Conservation (phyloP, 495 filamentous ascomycete species). For the Lasiosphaeris hirsuta region DNA sequence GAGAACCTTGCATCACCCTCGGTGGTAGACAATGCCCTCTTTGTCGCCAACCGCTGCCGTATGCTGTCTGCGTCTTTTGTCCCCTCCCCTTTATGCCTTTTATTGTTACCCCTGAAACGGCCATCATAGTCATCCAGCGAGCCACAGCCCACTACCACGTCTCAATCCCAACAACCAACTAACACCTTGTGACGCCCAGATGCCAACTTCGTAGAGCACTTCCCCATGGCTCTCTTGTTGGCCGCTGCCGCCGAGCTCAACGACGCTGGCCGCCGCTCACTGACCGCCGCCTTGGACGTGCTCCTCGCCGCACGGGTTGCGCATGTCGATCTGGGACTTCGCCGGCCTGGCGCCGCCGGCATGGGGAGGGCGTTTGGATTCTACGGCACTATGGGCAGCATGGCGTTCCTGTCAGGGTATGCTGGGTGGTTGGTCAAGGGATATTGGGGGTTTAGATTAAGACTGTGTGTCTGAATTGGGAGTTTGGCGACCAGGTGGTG, state of each 20-base stretch:
- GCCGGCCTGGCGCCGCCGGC: constrained; percentile 24
- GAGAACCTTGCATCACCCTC: neutral
- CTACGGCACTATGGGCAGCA: constrained; percentile 35
- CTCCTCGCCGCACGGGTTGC: constrained; percentile 37
- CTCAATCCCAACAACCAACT: constrained; percentile 23
- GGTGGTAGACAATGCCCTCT: too few species aligned
- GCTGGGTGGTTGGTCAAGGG: constrained; percentile 32
- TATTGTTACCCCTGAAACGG: neutral
- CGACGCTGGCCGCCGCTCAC: constrained; percentile 33
- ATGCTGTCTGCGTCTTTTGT: too few species aligned
- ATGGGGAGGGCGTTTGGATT: constrained; percentile 36
- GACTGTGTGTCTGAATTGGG: neutral
- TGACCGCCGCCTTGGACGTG: constrained; percentile 33
- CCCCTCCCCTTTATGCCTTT: neutral
- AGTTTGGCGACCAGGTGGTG: neutral
- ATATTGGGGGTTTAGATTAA: neutral
- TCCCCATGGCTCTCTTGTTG: constrained; percentile 27
- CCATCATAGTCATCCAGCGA: constrained; percentile 20
- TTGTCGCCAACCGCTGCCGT: constrained; percentile 16
- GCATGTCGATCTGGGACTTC: constrained; percentile 41
- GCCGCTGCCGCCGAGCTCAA: constrained; percentile 42
- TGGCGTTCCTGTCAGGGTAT: constrained; percentile 38
- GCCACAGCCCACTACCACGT: neutral
- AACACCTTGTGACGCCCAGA: constrained; percentile 25
- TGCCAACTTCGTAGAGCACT: constrained; percentile 44